Base-by-base conservation (phyloP, 2,329 filamentous ascomycete genomes). In the Penicillium palitans region DNA sequence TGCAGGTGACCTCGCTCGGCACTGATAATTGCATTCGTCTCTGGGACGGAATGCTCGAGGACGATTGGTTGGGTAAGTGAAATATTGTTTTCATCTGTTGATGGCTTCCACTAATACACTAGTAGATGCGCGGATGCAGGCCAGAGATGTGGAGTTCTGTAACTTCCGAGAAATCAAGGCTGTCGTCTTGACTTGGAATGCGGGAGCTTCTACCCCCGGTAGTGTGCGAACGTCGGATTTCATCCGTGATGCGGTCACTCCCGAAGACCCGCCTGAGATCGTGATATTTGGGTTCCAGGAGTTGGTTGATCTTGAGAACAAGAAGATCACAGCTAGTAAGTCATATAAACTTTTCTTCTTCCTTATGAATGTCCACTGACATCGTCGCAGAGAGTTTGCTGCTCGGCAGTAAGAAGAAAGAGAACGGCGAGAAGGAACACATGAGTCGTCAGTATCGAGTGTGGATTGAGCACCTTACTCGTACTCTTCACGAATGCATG, bases 401-500 rank as follows among this genome's bases (percentile, higher is more conserved):
- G 72, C 95, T 87, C 68, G 84, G 84, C 60, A 82, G 80, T 66
- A 91, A 90, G 66, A 95, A 95, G 74, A 96, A 96, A 72, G 90
- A 91, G 69, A 87, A 90, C 52, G 77, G 80, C 31, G 86, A 88
- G 12, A 86, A 89, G 1, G 92, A 97, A 73, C 86, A 93, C 66
- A 98, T 98, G 91, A 96, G 91, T 74, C 93, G 96, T 66, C 93
- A 97, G 71, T 99, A 99, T 74, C 90, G 95, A 62, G 91, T 96
- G 60, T 99, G 95, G 95, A 86, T 91, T 70, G 92, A 98, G 72
- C 93, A 96, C 72, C 80, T 99, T 31, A 87, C 90, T 41, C 86
- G 90, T 59, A 87, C 87, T 52, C 81, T 99, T 40, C 91, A 96
- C 70, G 91, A 96, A 65, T 87, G 88, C 68, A 90, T 95, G 84